A percentile compares a stretch with the other conserved stretches of the same genome.
These are phyloP conservation scores for Cryptococcus sp. DNA, from an alignment of 1,284 basidiomycete species.

Conservation along the genomic window DNA sequence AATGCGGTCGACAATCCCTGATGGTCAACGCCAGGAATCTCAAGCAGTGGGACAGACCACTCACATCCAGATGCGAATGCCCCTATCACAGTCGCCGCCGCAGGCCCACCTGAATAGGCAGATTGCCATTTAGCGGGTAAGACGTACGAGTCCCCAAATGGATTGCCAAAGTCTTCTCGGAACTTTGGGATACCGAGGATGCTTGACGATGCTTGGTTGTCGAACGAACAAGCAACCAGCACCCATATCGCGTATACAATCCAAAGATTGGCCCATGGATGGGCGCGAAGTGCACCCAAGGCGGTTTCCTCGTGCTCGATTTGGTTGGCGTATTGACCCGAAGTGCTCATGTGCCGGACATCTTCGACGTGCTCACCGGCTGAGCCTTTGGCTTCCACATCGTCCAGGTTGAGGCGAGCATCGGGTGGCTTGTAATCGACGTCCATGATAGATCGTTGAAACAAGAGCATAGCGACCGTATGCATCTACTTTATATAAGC, in stretches of 20 bases:
- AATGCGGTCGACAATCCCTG: constrained; percentile 3
- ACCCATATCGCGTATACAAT: constrained; percentile 5
- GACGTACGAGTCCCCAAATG: background rate
- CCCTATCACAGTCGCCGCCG: constrained; percentile 4
- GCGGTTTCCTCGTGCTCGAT: constrained; percentile 3
- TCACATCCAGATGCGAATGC: constrained; percentile 1
- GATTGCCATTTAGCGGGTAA: constrained; percentile 9
- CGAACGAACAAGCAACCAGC: constrained; percentile 1
- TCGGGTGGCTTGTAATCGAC: no score
- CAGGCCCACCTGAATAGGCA: constrained; percentile 4
- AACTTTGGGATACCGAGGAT: constrained; percentile 5
- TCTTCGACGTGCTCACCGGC: constrained; percentile 1
- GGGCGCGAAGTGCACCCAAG: background rate
- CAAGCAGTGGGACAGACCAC: no score
- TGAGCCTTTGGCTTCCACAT: no score
- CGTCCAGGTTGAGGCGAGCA: no score
- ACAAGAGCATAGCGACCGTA: no score
- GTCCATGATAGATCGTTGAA: no score
- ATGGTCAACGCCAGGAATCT: no score
- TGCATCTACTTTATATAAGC: no score
- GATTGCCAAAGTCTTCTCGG: constrained; percentile 3
- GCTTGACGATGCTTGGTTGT: background rate
- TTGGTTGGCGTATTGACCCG: background rate
- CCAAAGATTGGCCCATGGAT: constrained; percentile 3
- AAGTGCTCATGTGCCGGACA: background rate